phyloP scores from a whole-genome alignment of 2,329 filamentous ascomycete genomes.

The Calonectria fujianensis region DNA sequence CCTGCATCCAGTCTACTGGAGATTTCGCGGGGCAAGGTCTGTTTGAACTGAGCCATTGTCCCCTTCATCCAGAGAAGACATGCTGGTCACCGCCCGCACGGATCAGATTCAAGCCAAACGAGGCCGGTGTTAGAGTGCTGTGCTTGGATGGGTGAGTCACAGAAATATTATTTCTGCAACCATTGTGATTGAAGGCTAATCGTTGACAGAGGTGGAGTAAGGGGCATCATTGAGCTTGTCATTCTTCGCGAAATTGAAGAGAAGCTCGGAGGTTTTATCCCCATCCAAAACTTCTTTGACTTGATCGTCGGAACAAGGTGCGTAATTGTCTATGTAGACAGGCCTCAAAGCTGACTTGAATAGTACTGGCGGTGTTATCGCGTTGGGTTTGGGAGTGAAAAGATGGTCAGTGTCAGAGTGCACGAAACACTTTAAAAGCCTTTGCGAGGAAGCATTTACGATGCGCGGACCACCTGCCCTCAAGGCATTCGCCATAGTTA shows the following conservation, averaged over 20 bases:
- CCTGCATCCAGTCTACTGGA: slow-evolving; percentile 29
- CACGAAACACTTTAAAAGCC: background rate
- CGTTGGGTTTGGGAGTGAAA: slow-evolving; percentile 31
- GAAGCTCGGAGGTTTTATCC: slow-evolving; percentile 13
- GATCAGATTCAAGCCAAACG: slow-evolving; percentile 31
- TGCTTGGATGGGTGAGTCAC: slow-evolving; percentile 32
- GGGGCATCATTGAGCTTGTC: slow-evolving; percentile 21
- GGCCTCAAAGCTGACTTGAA: background rate
- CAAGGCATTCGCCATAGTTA: slow-evolving; percentile 1
- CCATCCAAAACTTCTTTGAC: slow-evolving; percentile 34
- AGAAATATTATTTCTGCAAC: no score
- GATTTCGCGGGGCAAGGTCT: background rate
- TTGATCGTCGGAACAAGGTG: slow-evolving; percentile 35
- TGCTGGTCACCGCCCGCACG: background rate
- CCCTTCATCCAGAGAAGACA: slow-evolving; percentile 18
- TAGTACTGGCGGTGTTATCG: slow-evolving; percentile 37
- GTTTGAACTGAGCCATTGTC: slow-evolving; percentile 10
- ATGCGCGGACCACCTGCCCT: slow-evolving; percentile 1
- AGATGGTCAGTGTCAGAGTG: slow-evolving; percentile 26
- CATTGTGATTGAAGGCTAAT: background rate
- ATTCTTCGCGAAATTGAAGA: slow-evolving; percentile 29
- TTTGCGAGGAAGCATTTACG: slow-evolving; percentile 29
- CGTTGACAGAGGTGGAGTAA: slow-evolving; percentile 19
- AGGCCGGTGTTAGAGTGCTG: slow-evolving; percentile 30
- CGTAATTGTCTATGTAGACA: background rate